These are phyloP conservation scores for Trichoderma gamsii DNA, from an alignment of 495 filamentous ascomycete genomes.

Conservation along the genomic window DNA sequence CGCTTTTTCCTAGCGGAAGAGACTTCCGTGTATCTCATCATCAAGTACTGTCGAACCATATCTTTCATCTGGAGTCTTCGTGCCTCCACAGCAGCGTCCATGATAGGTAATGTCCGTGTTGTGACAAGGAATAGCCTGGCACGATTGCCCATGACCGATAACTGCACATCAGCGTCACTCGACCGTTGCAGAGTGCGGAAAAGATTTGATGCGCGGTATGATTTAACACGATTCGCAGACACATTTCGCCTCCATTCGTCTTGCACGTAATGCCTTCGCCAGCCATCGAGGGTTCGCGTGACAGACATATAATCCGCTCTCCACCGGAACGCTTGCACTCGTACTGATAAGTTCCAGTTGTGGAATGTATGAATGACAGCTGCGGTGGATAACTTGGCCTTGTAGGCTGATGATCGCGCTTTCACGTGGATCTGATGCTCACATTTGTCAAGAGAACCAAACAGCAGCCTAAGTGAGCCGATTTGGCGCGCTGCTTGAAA, in stretches of 20 bases:
- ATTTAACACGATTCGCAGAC: background rate
- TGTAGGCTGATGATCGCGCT: background rate
- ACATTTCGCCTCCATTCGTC: background rate
- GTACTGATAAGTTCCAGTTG: background rate
- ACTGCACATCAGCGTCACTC: background rate
- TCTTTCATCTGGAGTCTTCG: background rate
- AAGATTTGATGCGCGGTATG: background rate
- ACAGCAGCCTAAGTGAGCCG: background rate
- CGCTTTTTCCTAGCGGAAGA: constrained; percentile 2
- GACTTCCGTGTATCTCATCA: constrained; percentile 4
- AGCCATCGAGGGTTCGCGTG: background rate
- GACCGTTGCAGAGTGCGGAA: background rate
- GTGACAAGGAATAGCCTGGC: constrained; percentile 3
- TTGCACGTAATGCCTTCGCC: background rate
- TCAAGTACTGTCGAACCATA: background rate
- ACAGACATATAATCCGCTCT: constrained; percentile 3
- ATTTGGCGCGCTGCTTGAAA: background rate
- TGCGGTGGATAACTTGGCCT: background rate
- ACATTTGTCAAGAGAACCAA: background rate
- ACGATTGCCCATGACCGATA: background rate
- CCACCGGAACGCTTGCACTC: constrained; percentile 14
- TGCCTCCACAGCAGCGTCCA: background rate
- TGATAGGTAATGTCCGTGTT: background rate
- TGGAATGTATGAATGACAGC: background rate
- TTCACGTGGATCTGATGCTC: background rate